A percentile compares a stretch with the other conserved stretches of the same genome.
phyloP scores from a whole-genome alignment of 495 filamentous ascomycete species.

The Polyplosphaeria fusca region DNA sequence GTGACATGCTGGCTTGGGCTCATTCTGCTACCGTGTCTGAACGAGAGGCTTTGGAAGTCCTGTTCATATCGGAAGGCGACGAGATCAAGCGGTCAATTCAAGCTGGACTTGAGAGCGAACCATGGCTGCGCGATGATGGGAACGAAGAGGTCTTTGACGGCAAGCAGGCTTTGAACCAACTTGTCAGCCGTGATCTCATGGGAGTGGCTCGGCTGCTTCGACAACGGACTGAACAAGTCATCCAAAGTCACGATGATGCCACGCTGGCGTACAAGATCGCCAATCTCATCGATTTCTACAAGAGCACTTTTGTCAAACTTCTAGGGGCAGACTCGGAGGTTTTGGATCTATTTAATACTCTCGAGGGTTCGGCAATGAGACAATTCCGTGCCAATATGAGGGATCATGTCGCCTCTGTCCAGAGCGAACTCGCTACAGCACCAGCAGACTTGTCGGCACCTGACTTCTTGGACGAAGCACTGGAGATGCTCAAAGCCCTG shows the following conservation, averaged over 20 bases:
- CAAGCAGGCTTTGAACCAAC: slow-evolving; percentile 74
- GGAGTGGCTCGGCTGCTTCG: slow-evolving; percentile 73
- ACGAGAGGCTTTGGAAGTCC: slow-evolving; percentile 81
- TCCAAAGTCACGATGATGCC: slow-evolving; percentile 87
- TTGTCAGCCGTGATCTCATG: slow-evolving; percentile 81
- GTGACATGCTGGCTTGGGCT: slow-evolving; percentile 97
- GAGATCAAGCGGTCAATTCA: slow-evolving; percentile 83
- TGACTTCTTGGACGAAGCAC: slow-evolving; percentile 75
- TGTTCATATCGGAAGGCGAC: slow-evolving; percentile 90
- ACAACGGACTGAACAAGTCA: slow-evolving; percentile 83
- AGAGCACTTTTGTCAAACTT: slow-evolving; percentile 74
- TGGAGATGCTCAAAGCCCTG: slow-evolving; percentile 67
- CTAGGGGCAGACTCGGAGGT: slow-evolving; percentile 67
- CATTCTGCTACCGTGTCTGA: slow-evolving; percentile 94
- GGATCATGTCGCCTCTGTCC: slow-evolving; percentile 70
- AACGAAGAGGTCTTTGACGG: slow-evolving; percentile 73
- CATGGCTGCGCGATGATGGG: slow-evolving; percentile 64
- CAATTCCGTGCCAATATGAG: slow-evolving; percentile 79
- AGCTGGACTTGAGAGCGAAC: slow-evolving; percentile 79
- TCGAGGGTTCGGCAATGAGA: slow-evolving; percentile 74
- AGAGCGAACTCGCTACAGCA: slow-evolving; percentile 63
- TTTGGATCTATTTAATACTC: slow-evolving; percentile 60
- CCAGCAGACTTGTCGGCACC: slow-evolving; percentile 73
- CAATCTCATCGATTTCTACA: slow-evolving; percentile 87
- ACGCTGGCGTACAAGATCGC: slow-evolving; percentile 85